Evolutionary conservation across 164 flowering plant species (phyloP).

Genomic region (Aristolochia californica): DNA sequence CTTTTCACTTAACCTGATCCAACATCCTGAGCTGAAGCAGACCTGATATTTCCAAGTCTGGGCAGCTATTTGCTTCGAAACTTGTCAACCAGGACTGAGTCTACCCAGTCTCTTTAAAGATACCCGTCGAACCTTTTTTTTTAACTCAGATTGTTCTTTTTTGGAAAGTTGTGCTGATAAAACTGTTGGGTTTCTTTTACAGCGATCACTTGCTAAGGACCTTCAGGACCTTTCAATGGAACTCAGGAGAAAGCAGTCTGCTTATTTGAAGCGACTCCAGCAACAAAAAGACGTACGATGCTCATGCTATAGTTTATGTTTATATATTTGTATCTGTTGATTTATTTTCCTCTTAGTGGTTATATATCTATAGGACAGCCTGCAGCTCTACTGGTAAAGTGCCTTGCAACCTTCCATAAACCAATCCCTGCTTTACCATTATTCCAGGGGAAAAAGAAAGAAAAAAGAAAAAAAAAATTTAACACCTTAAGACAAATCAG

Average conservation of each 20-base stretch:
- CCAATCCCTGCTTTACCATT: no score
- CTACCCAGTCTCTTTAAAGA: not conserved
- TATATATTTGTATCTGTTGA: not conserved
- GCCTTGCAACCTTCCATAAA: no score
- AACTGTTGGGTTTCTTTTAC: slow-evolving; percentile 15
- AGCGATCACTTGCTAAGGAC: slow-evolving; percentile 96
- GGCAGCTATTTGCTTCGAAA: no score
- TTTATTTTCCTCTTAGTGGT: not conserved
- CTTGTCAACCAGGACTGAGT: not conserved
- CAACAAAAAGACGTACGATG: slow-evolving; percentile 79
- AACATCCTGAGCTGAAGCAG: no score
- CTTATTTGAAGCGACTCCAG: slow-evolving; percentile 79
- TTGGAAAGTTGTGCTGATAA: not conserved
- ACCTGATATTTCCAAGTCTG: no score
- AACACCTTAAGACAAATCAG: no score
- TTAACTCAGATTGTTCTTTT: not conserved
- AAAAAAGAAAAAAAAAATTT: no score
- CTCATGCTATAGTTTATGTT: not conserved
- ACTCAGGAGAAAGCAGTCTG: slow-evolving; percentile 83
- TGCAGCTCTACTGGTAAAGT: no score
- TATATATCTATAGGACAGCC: not conserved
- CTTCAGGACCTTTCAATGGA: slow-evolving; percentile 91
- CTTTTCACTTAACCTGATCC: no score
- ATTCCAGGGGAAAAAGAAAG: no score
- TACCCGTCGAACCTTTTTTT: no score